Base-by-base conservation (phyloP, 2,329 filamentous ascomycete genomes). In the Ophiosphaerella herpotricha region DNA sequence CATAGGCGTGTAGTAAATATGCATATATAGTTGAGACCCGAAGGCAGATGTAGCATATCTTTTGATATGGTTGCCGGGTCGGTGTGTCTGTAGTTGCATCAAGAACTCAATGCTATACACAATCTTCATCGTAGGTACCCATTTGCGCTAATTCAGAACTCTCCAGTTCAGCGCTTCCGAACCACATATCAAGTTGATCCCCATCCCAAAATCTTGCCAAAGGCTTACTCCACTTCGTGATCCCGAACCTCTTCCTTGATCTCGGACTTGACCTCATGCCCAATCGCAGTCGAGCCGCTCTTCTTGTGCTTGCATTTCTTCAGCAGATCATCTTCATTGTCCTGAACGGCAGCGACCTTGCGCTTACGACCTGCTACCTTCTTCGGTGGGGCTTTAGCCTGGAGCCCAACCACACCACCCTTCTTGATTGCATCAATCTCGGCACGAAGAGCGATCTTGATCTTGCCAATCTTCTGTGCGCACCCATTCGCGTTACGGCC, bases 341-440 rank as follows among this genome's bases (percentile, higher is more conserved):
- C 26, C 26, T 29, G 2, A 29, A 42, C 44, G 12, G 26, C 55
- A n/a, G 40, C 55, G 2, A 36, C 46, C 48, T 60, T 63, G 13
- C 63, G 61, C 55, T 68, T 69, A 0, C 54, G 39, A 13, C 39
- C 50, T 39, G 50, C 52, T 9, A 33, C 39, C 46, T 60, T 63
- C 21, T 62, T 61, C 52, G 26, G 26, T 8, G 26, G 2, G 26
- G 7, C 26, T 29, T 67, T 70, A 0, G 55, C 40, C 2, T 58
- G 16, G 23, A 12, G 9, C 13, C 38, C 34, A 24, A 32, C 14
- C 9, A 23, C 12, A 24, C 26, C 24, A 13, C 39, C 39, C 7
- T 33, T 21, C 42, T 44, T 37, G 33, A 37, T 31, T 5, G 42
- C 7, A 33, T 33, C 35, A 16, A 45, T 7, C 34, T 45, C 24